A percentile compares a stretch with the other conserved stretches of the same genome.
These are phyloP conservation scores for Salicornia ramosissima DNA, from an alignment of 148 eudicot species.

Conservation along the genomic window DNA sequence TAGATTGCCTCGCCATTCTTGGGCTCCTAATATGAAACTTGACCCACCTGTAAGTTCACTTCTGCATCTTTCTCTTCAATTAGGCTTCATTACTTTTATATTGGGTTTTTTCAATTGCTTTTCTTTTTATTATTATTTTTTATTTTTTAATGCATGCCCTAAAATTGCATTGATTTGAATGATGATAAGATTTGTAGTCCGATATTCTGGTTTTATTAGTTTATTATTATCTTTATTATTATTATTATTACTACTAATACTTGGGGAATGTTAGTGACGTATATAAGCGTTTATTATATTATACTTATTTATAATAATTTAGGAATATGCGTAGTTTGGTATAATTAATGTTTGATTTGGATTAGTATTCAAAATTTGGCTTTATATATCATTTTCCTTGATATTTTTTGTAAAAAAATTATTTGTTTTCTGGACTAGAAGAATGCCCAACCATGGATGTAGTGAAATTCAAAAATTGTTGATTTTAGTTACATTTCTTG, in stretches of 20 bases:
- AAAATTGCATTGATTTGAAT: neutral
- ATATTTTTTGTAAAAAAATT: too few relatives aligned
- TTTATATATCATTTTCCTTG: too few relatives aligned
- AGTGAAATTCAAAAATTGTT: neutral
- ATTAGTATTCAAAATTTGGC: too few relatives aligned
- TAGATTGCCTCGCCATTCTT: constrained; percentile 57
- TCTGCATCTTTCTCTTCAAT: neutral
- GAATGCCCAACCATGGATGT: neutral
- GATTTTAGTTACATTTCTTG: neutral
- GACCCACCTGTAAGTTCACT: constrained; percentile 66
- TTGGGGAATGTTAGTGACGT: too few relatives aligned
- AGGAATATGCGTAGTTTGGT: too few relatives aligned
- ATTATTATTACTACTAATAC: too few relatives aligned
- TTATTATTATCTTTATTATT: too few relatives aligned
- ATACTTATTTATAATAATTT: too few relatives aligned
- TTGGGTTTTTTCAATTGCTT: neutral
- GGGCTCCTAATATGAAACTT: constrained; percentile 55
- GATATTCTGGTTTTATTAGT: neutral
- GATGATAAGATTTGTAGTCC: neutral
- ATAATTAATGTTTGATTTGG: too few relatives aligned
- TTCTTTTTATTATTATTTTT: too few relatives aligned
- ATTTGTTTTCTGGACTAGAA: too few relatives aligned
- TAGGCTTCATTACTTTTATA: neutral
- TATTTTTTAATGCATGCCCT: neutral
- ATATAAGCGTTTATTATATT: too few relatives aligned